Evolutionary conservation across 192 early-diverging fungal species (phyloP).

Genomic region (Linnemannia hyalina): DNA sequence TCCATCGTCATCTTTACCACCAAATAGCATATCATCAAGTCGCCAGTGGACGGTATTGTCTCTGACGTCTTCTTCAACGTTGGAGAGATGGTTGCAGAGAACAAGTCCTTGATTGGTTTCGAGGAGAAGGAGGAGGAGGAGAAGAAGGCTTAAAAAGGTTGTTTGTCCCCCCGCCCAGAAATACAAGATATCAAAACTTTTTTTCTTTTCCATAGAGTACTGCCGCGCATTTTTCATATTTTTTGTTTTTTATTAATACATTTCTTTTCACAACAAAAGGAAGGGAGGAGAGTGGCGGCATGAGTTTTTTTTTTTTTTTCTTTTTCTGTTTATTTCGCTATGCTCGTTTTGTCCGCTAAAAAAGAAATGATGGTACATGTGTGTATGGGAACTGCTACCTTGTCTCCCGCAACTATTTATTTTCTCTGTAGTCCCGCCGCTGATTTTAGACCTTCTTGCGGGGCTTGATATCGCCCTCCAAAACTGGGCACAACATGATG

Average conservation of each 20-base stretch:
- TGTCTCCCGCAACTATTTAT: neutral
- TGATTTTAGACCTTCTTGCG: conserved; percentile 31
- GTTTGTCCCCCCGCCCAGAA: neutral
- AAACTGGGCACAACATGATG: conserved; percentile 51
- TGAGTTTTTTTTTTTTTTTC: neutral
- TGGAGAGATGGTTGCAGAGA: conserved; percentile 91
- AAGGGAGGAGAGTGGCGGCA: too few relatives aligned
- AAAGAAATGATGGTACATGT: neutral
- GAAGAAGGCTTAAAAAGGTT: conserved; percentile 17
- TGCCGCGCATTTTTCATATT: conserved; percentile 1
- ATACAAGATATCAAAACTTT: neutral
- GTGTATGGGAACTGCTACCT: neutral
- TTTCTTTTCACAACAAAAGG: neutral
- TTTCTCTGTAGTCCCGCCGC: neutral
- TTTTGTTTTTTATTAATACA: conserved; percentile 13
- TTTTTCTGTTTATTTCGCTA: neutral
- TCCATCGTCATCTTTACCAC: conserved; percentile 6
- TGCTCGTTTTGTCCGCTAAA: neutral
- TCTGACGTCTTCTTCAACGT: conserved; percentile 83
- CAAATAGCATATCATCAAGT: conserved; percentile 83
- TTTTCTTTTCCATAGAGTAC: conserved; percentile 8
- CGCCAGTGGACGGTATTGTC: conserved; percentile 80
- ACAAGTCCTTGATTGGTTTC: conserved; percentile 85
- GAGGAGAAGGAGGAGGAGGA: conserved; percentile 57
- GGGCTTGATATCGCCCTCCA: conserved; percentile 50